A percentile compares a stretch with the other conserved stretches of the same genome.
phyloP scores from a whole-genome alignment of 805 yeast species.

The Wickerhamiella musiphila region DNA sequence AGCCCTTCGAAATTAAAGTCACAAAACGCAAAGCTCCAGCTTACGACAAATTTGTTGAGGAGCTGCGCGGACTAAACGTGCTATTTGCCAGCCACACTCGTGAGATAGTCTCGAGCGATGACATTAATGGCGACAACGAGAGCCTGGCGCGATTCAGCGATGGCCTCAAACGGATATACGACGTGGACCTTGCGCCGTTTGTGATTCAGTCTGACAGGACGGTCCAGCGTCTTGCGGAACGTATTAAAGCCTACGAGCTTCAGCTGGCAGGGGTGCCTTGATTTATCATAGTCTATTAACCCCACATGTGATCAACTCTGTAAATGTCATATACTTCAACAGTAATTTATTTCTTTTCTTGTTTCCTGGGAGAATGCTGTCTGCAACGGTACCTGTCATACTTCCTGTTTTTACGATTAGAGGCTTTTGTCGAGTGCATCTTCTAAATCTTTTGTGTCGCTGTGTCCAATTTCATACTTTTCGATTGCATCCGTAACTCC shows the following conservation, averaged over 20 bases:
- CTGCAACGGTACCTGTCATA: too few relatives aligned
- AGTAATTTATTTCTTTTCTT: background rate
- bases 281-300: too few relatives aligned
- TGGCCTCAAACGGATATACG: slow-evolving; percentile 4
- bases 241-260: too few relatives aligned
- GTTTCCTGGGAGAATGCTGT: too few relatives aligned
- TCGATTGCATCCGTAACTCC: slow-evolving; percentile 1
- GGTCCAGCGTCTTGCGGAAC: slow-evolving; percentile 3
- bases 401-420: too few relatives aligned
- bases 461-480: background rate
- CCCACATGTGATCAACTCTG: background rate
- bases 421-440: too few relatives aligned
- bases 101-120: background rate
- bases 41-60: slow-evolving; percentile 19
- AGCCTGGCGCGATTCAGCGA: slow-evolving; percentile 8
- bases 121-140: slow-evolving; percentile 4
- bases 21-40: slow-evolving; percentile 20
- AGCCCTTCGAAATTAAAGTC: slow-evolving; percentile 43
- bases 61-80: slow-evolving; percentile 13
- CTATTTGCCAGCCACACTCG: slow-evolving; percentile 1
- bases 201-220: slow-evolving; percentile 7
- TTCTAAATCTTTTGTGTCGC: background rate
- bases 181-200: slow-evolving; percentile 9
- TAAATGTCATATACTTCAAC: background rate
- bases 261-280: too few relatives aligned